Base-by-base conservation (phyloP, 2,329 filamentous ascomycete genomes). In the Colletotrichum tropicale region DNA sequence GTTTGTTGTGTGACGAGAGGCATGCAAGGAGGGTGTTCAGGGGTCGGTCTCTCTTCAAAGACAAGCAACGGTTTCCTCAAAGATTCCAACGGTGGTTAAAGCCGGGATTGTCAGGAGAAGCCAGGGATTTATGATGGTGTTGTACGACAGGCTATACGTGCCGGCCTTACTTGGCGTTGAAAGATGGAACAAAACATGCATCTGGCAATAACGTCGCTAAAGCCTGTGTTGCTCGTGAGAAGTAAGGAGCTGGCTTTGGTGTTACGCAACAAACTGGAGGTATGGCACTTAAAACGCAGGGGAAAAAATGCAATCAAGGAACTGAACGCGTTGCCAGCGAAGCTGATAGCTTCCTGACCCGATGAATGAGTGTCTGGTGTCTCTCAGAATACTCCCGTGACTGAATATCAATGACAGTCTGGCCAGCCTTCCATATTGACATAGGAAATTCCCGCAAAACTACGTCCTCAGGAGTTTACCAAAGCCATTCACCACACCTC, bases 1-100 rank as follows among this genome's bases (percentile, higher is more conserved):
- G 78, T 87, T 87, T 77, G 82, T 87, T 0, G 80, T 83, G 24
- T 86, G 56, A 81, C 30, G 12, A 28, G 24, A 0, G n/a, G 3
- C 2, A 21, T 26, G 56, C n/a, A 38, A 16, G 60, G 28, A 55
- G n/a, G n/a, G n/a, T n/a, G n/a, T n/a, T n/a, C n/a, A n/a, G n/a
- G n/a, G n/a, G n/a, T n/a, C n/a, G n/a, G n/a, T n/a, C n/a, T n/a
- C n/a, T n/a, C n/a, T n/a, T n/a, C n/a, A n/a, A n/a, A n/a, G n/a
- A n/a, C n/a, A n/a, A n/a, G n/a, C 38, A 48, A 48, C 6, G 18
- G 38, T 6, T 21, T 48, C 3, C 7, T 12, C 43, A 21, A 43
- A 43, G 10, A 48, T 6, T 9, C 3, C 18, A 6, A 48, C 4
- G 6, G 18, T 21, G n/a, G 1, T 52, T n/a, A 52, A 52, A 52